A percentile compares a stretch with the other conserved stretches of the same genome.
Evolutionary conservation across 352 stramenopile genomes (phyloP).

Genomic region (Phytophthora pisi): DNA sequence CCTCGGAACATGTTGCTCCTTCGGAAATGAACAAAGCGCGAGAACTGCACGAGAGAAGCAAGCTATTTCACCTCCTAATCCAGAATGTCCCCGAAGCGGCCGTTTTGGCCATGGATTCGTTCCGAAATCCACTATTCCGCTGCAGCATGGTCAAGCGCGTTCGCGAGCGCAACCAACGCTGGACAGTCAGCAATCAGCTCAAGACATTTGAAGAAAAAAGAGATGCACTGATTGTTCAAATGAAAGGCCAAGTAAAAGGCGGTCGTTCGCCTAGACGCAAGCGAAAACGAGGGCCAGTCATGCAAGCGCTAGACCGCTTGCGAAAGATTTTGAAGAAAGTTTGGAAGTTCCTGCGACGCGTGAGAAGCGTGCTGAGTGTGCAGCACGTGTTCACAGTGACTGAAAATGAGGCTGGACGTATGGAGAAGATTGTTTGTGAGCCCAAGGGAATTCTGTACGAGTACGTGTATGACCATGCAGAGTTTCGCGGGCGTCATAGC

Average conservation of each 20-base stretch:
- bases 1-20: slow-evolving; percentile 60
- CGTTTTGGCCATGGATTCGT: slow-evolving; percentile 73
- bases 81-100: slow-evolving; percentile 64
- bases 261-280: slow-evolving; percentile 31
- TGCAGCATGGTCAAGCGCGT: slow-evolving; percentile 58
- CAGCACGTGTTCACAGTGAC: slow-evolving; percentile 64
- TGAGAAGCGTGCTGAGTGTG: slow-evolving; percentile 66
- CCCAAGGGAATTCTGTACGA: slow-evolving; percentile 84
- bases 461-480: slow-evolving; percentile 81
- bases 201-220: slow-evolving; percentile 48
- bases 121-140: slow-evolving; percentile 71
- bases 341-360: slow-evolving; percentile 50
- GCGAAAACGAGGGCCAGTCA: slow-evolving; percentile 25
- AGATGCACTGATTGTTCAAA: slow-evolving; percentile 53
- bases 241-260: slow-evolving; percentile 51
- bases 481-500: slow-evolving; percentile 63
- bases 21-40: slow-evolving; percentile 56
- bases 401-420: slow-evolving; percentile 43
- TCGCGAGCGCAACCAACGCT: slow-evolving; percentile 70
- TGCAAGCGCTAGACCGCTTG: slow-evolving; percentile 34
- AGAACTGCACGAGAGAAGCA: slow-evolving; percentile 63
- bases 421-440: slow-evolving; percentile 73
- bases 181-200: slow-evolving; percentile 59
- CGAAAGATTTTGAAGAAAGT: slow-evolving; percentile 51
- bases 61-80: slow-evolving; percentile 80